Base-by-base conservation (phyloP, 345 rosid genomes). In the Dipteronia sinensis region DNA sequence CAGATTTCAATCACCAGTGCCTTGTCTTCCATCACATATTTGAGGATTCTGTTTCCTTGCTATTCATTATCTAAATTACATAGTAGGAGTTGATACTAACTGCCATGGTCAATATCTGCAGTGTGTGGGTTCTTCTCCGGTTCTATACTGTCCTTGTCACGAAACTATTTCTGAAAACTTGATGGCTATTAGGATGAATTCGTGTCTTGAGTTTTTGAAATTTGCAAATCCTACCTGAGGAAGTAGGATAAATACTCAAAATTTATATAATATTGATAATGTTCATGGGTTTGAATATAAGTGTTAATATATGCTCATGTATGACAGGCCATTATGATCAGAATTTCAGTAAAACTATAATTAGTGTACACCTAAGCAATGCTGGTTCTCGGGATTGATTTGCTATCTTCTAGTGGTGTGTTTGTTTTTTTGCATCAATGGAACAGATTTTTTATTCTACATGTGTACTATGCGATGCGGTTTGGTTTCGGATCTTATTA, bases 11-110 rank as follows among this genome's bases (percentile, higher is more conserved):
- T 4, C 31, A 46, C 56, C 29, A 5, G 20, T 49, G n/a, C 11
- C 22, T 69, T 49, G 58, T 49, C 23, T 27, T 15, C 6, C 42
- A 12, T 22, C 20, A 69, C 10, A 15, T 19, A 15, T 29, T n/a
- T 55, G 22, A 20, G 49, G 75, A 72, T 72, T 49, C 59, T 49
- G 42, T 49, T 69, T 49, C 8, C 58, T 13, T 49, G 59, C 12
- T 16, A 3, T 49, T 68, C n/a, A 15, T 69, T 69, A 46, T 5
- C n/a, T 15, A 10, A 22, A 69, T 69, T 20, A 69, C 72, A 19
- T 46, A 68, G 72, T 69, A 69, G 27, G 72, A 22, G 55, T 68
- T 22, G 17, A 46, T 59, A 59, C 64, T 59, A 20, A 59, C 19
- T 46, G 34, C 34, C n/a, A 11, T 46, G n/a, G 10, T 55, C 47